These are phyloP conservation scores for Phenoliferia sp. DNA, from an alignment of 1,284 basidiomycete genomes.

Conservation along the genomic window DNA sequence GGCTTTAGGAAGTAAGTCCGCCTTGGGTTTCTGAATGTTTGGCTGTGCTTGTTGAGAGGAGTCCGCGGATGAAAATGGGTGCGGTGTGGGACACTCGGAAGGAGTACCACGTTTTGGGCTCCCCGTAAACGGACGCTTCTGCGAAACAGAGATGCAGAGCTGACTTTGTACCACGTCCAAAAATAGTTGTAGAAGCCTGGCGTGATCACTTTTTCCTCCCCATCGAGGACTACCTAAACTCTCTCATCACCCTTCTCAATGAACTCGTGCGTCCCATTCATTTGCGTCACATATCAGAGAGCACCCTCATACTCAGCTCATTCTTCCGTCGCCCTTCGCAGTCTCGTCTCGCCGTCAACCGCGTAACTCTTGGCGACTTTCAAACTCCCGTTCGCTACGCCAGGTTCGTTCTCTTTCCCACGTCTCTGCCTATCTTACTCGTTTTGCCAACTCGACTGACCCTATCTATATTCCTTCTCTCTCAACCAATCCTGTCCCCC, in stretches of 20 bases:
- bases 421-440: too few relatives aligned
- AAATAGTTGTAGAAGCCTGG: constrained; percentile 64
- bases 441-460: constrained; percentile 47
- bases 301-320: too few relatives aligned
- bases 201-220: constrained; percentile 60
- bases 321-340: constrained; percentile 40
- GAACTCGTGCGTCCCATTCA: constrained; percentile 56
- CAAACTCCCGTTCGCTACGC: constrained; percentile 58
- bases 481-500: neutral
- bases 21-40: too few relatives aligned
- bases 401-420: neutral
- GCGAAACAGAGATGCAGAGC: neutral
- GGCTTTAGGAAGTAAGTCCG: constrained; percentile 62
- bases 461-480: neutral
- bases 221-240: constrained; percentile 80
- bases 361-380: constrained; percentile 74
- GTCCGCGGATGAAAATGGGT: neutral
- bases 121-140: too few relatives aligned
- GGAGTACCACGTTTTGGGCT: too few relatives aligned
- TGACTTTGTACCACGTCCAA: neutral
- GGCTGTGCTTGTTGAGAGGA: neutral
- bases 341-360: constrained; percentile 75
- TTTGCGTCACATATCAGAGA: too few relatives aligned
- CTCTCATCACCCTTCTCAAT: constrained; percentile 70
- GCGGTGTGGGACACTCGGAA: neutral